Conservation (phyloP, 495 filamentous ascomycete genomes). For the Aspergillus conjunctus region DNA sequence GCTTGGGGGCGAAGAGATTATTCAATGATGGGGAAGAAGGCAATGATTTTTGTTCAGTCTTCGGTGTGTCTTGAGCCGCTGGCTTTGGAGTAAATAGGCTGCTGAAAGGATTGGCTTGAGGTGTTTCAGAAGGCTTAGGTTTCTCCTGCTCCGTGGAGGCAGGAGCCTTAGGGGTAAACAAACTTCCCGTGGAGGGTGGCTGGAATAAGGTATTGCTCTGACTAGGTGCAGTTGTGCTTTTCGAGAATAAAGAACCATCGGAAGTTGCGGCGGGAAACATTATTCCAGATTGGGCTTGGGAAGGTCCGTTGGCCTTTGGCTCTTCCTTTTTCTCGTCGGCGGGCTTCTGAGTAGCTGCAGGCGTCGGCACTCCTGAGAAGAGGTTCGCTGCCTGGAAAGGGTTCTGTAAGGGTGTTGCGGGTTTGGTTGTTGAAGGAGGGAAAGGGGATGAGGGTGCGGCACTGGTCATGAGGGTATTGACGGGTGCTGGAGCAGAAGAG, state of each 20-base stretch:
- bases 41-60: constrained; percentile 21
- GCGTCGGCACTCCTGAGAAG: constrained; percentile 19
- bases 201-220: constrained; percentile 24
- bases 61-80: constrained; percentile 16
- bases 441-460: constrained; percentile 24
- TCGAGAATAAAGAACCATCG: constrained; percentile 26
- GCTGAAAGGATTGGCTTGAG: constrained; percentile 23
- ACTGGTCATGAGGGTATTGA: constrained; percentile 18
- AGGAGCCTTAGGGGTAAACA: constrained; percentile 31
- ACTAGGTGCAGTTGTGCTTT: constrained; percentile 16
- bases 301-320: constrained; percentile 18
- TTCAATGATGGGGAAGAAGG: constrained; percentile 24
- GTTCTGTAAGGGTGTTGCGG: constrained; percentile 25
- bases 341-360: constrained; percentile 19
- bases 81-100: constrained; percentile 37
- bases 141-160: constrained; percentile 23
- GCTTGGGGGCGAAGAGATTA: constrained; percentile 22
- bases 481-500: constrained; percentile 14
- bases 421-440: constrained; percentile 26
- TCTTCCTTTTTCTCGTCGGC: constrained; percentile 19
- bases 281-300: constrained; percentile 21
- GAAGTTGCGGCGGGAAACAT: constrained; percentile 12
- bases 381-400: constrained; percentile 29
- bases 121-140: constrained; percentile 16
- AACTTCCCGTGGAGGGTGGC: constrained; percentile 23